Base-by-base conservation (phyloP, 2,329 filamentous ascomycete species). In the Beauveria varroae region DNA sequence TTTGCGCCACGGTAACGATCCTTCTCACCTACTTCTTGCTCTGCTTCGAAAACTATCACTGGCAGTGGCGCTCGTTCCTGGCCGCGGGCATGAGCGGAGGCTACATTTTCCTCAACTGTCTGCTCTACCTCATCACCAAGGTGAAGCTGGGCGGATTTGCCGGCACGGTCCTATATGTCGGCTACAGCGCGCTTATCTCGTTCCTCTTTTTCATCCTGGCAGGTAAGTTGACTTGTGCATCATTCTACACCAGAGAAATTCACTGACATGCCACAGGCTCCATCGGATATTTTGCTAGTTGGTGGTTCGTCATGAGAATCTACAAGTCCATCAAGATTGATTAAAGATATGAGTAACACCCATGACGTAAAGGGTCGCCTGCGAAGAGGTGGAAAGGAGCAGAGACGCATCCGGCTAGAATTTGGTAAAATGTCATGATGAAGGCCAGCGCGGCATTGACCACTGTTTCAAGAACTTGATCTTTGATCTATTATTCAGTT, bases 261-360 rank as follows among this genome's bases (percentile, higher is more conserved):
- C 18, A 9, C 68, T 72, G 62, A 70, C 63, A 7, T 16, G 55
- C 55, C 16, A 3, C 65, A 97, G 95, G 93, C 37, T 90, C 93
- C 0, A 98, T 99, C 72, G 95, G 95, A 60, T 97, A 95, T 79
- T 91, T 97, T 68, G 86, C 95, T 9, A 96, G 91, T 73, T 98
- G 93, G 91, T 84, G 89, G 72, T 99, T 99, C 72, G 89, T 96
- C 58, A 86, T 90, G 67, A 93, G 90, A 74, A 99, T 99, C 64
- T 99, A 99, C 74, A 80, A 86, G 26, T 97, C 93, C n/a, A 96
- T 99, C 78, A 99, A 99, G 81, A 92, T 99, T 66, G 95, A 99
- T 73, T 99, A 78, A 74, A 63, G 59, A 58, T 59, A 53, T 10
- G 24, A 18, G 18, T 1, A 1, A 16, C 4, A 2, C 6, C 3